Evolutionary conservation across 257 asterid genomes (phyloP).

Genomic region (Solanum tacnaense): DNA sequence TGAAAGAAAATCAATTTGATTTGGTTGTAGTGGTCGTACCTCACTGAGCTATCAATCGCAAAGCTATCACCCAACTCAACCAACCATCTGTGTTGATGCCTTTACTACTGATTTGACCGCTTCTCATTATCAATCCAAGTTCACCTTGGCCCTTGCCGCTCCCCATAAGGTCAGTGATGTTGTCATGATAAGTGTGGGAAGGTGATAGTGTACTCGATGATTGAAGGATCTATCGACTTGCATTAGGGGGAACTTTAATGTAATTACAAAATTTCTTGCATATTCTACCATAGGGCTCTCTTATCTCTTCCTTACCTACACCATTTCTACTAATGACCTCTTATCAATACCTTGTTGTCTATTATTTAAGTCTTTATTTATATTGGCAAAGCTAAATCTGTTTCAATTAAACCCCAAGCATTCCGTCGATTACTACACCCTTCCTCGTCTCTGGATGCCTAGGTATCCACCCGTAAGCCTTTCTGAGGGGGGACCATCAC

Average conservation of each 20-base stretch:
- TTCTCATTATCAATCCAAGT: not conserved
- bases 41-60: not conserved
- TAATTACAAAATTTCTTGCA: not conserved
- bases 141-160: not conserved
- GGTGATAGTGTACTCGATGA: not conserved
- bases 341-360: too few species aligned
- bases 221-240: not conserved
- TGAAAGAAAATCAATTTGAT: not conserved
- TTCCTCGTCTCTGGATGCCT: not conserved
- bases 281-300: not conserved
- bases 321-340: too few species aligned
- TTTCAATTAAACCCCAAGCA: too few species aligned
- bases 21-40: not conserved
- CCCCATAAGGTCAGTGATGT: not conserved
- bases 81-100: not conserved
- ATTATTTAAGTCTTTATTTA: too few species aligned
- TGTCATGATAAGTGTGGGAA: not conserved
- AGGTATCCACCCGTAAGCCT: not conserved
- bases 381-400: too few species aligned
- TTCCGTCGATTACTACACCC: not conserved
- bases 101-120: not conserved
- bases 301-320: not conserved
- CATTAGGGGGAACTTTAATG: too few species aligned
- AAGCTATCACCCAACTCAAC: not conserved
- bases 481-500: not conserved